These are phyloP conservation scores for Tylopilus balloui DNA, from an alignment of 768 basidiomycete species.

Conservation along the genomic window DNA sequence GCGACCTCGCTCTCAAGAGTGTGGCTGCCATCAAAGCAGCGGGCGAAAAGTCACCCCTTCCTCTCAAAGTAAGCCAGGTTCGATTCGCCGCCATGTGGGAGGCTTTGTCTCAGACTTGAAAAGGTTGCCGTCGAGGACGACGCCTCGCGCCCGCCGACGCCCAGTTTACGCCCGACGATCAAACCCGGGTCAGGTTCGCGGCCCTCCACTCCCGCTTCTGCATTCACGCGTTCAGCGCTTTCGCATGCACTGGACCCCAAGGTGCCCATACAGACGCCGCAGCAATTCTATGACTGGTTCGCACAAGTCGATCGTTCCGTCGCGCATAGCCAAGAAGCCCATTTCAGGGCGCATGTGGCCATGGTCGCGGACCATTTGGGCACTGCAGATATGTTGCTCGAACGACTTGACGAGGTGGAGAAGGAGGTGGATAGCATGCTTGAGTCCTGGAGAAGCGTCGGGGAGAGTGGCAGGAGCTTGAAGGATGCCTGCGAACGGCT, in stretches of 20 bases:
- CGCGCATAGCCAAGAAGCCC: constrained; percentile 89
- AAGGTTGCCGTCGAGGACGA: constrained; percentile 42
- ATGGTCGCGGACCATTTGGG: constrained; percentile 71
- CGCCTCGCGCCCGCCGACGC: constrained; percentile 30
- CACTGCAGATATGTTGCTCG: constrained; percentile 72
- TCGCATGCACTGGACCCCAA: constrained; percentile 66
- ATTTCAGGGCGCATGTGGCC: constrained; percentile 82
- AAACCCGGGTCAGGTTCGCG: constrained; percentile 43
- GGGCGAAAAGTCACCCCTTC: constrained; percentile 58
- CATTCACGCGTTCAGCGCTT: constrained; percentile 17
- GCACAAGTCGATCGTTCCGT: constrained; percentile 84
- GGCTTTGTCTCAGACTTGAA: constrained; percentile 30
- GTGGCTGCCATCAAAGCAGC: constrained; percentile 59
- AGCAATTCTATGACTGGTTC: constrained; percentile 98
- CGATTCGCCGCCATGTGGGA: neutral
- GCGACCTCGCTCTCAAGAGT: constrained; percentile 63
- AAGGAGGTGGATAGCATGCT: constrained; percentile 75
- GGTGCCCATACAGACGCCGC: constrained; percentile 80
- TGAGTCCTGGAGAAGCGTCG: constrained; percentile 80
- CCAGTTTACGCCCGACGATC: constrained; percentile 33
- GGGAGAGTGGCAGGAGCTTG: constrained; percentile 86
- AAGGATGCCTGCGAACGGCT: constrained; percentile 89
- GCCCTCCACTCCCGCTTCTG: constrained; percentile 40
- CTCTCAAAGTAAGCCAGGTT: constrained; percentile 59
- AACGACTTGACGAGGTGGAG: constrained; percentile 69